Evolutionary conservation across 345 rosid species (phyloP), one percentile per base, ranked within the genome.

Genomic region (Kandelia obovata): DNA sequence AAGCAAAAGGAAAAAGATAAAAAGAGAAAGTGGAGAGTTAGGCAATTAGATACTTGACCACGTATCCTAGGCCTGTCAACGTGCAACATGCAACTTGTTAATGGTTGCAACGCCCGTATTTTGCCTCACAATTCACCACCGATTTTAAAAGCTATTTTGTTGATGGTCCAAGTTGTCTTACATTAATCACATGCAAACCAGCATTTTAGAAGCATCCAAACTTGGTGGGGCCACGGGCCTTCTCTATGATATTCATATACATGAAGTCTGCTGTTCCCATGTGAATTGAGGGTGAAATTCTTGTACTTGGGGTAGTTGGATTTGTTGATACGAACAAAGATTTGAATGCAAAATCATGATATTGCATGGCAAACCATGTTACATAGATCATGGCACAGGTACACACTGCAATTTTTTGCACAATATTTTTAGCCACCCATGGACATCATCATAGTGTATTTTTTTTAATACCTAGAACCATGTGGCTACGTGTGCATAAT

Each of bases 321-420:
- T 16, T 64, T 21, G 61, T 49, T 34, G 32, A 61, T 47, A 3
- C 21, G 23, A 60, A 69, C 72, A 69, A 69, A 49, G 53, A 34
- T 31, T 35, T 19, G 43, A 61, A 31, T 17, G 5, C 19, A 11
- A 43, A 43, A 43, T 16, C 16, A 3, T 43, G 49, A 43, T 0
- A 43, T 43, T 13, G 19, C 49, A 15, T 19, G 17, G 26, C 63
- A 58, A 7, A n/a, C 59, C 66, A 51, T 51, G 61, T 52, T 70
- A 43, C 23, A 19, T 49, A 46, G 13, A 32, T 52, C 19, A 51
- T 47, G 68, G 17, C 4, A 26, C 4, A 13, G 49, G 17, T 13
- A 43, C 17, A 2, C 20, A 61, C 5, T 13, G 64, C 39, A 53
- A 53, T 53, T 66, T 52, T 52, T 35, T 17, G 4, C 13, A 16